phyloP scores from a whole-genome alignment of 140 eudicot genomes.

The Stevia rebaudiana region DNA sequence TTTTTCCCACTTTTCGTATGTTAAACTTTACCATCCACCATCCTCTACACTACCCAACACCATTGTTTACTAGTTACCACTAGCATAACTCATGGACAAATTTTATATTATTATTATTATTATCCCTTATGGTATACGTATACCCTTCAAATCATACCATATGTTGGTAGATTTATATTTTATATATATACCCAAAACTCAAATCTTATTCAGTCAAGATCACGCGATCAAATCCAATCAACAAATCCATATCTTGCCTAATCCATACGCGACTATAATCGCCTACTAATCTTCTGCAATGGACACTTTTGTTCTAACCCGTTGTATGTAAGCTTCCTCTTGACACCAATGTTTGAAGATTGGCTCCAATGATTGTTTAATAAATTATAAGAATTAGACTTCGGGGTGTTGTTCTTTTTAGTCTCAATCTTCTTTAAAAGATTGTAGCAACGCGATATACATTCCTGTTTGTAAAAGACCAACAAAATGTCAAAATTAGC shows the following conservation, averaged over 20 bases:
- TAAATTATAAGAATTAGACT: constrained; percentile 21
- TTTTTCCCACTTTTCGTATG: constrained; percentile 36
- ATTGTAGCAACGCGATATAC: constrained; percentile 40
- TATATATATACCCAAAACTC: constrained; percentile 25
- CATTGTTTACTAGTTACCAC: constrained; percentile 44
- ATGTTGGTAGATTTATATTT: constrained; percentile 35
- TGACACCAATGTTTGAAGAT: constrained; percentile 32
- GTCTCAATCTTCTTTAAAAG: constrained; percentile 38
- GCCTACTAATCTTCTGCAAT: constrained; percentile 27
- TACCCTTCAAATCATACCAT: constrained; percentile 40
- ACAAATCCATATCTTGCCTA: constrained; percentile 24
- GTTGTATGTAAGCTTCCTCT: constrained; percentile 45
- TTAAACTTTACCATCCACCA: constrained; percentile 35
- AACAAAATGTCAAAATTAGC: background rate
- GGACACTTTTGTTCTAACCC: constrained; percentile 39
- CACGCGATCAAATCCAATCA: constrained; percentile 37
- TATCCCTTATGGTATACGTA: constrained; percentile 17
- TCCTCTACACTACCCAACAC: constrained; percentile 20
- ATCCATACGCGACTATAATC: constrained; percentile 14
- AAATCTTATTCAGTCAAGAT: constrained; percentile 19
- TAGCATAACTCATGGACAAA: constrained; percentile 18
- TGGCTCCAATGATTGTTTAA: constrained; percentile 25
- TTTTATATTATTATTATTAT: constrained; percentile 22
- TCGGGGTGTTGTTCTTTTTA: constrained; percentile 46
- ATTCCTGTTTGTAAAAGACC: constrained; percentile 39